Conservation (phyloP, 345 rosid species). For the Kandelia obovata region DNA sequence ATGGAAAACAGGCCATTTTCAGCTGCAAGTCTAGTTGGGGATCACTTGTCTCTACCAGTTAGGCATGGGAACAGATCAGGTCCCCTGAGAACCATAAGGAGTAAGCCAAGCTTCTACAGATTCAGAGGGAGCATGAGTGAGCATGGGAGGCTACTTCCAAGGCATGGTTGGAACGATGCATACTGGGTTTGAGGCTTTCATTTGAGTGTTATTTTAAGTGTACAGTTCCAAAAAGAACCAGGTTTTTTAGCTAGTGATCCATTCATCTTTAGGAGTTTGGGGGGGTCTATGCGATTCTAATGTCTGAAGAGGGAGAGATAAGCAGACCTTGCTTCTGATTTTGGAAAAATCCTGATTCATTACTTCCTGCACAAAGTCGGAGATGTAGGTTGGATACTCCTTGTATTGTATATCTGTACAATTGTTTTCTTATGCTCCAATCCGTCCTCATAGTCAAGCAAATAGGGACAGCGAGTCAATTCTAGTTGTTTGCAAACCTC, state of each 20-base stretch:
- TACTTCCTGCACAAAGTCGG: constrained; percentile 30
- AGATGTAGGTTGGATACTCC: constrained; percentile 29
- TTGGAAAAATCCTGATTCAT: constrained; percentile 32
- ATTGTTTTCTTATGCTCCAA: constrained; percentile 13
- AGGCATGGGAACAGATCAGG: constrained; percentile 87
- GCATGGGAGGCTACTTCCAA: constrained; percentile 64
- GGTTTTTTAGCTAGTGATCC: not conserved
- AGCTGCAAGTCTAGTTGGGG: constrained; percentile 49
- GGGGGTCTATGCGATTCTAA: constrained; percentile 4
- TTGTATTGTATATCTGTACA: constrained; percentile 20
- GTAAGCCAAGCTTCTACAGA: constrained; percentile 62
- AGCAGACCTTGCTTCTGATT: constrained; percentile 24
- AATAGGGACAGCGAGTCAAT: no score
- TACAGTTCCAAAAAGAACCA: constrained; percentile 19
- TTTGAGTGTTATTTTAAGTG: constrained; percentile 16
- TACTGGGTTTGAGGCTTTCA: constrained; percentile 20
- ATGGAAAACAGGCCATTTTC: constrained; percentile 69
- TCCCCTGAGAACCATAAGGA: constrained; percentile 71
- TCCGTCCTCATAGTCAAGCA: not conserved
- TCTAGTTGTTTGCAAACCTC: no score
- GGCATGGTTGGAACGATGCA: constrained; percentile 33
- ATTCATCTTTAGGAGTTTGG: constrained; percentile 1
- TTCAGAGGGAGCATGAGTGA: constrained; percentile 90
- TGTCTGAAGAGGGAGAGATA: constrained; percentile 13
- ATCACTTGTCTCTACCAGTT: constrained; percentile 47